Conservation (phyloP, 768 basidiomycete species). For the Filobasidium wieringae region DNA sequence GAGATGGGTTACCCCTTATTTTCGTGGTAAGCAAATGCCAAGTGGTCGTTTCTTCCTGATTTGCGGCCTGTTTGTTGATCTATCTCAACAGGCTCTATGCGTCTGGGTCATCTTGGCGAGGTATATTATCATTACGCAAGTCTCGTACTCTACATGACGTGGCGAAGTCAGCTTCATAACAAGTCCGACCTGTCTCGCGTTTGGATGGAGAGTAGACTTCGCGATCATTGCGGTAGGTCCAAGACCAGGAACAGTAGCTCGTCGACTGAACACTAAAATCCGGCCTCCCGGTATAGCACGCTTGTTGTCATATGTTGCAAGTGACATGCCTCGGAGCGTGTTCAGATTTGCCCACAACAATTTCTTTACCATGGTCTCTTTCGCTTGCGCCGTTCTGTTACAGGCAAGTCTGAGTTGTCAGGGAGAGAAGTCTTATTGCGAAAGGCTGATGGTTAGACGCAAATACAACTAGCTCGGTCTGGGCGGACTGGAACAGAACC, state of each 20-base stretch:
- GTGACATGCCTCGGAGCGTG: neutral
- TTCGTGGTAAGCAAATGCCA: too few species aligned
- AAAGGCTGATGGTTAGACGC: too few species aligned
- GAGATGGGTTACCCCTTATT: too few species aligned
- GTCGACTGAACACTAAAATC: neutral
- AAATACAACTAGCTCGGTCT: neutral
- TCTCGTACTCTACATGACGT: constrained; percentile 2
- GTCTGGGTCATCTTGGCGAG: constrained; percentile 3
- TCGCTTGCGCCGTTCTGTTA: neutral
- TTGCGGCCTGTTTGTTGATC: neutral
- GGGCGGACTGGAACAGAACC: neutral
- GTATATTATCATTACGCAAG: constrained; percentile 11
- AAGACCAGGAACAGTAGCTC: too few species aligned
- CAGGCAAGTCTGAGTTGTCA: neutral
- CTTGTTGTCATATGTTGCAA: constrained; percentile 1
- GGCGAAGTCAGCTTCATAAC: neutral
- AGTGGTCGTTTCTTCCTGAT: neutral
- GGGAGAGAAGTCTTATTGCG: too few species aligned
- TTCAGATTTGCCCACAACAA: constrained; percentile 9
- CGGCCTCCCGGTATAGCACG: neutral
- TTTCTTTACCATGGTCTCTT: constrained; percentile 8
- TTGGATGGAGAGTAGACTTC: too few species aligned
- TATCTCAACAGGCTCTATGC: neutral
- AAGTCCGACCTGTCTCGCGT: too few species aligned
- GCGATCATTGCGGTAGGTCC: too few species aligned